These are phyloP conservation scores for Solanum appendiculatum DNA, from an alignment of 257 asterid genomes.

Conservation along the genomic window DNA sequence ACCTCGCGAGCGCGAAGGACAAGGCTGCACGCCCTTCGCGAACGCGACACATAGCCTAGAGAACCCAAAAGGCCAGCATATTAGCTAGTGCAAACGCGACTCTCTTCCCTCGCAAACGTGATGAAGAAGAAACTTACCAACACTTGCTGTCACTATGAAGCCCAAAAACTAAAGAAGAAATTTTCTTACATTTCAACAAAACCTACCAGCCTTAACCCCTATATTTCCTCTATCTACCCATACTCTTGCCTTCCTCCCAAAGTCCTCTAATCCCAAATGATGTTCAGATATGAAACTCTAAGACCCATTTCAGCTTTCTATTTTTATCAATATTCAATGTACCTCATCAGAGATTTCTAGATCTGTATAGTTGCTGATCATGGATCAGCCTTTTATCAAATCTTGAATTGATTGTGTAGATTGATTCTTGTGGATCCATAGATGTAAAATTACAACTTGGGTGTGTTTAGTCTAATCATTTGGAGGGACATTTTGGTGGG, in stretches of 20 bases:
- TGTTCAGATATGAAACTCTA: not conserved
- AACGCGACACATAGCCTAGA: too few species aligned
- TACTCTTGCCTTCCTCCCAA: not conserved
- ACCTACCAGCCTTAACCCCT: slow-evolving; percentile 11
- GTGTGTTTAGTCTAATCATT: too few species aligned
- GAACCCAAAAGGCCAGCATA: too few species aligned
- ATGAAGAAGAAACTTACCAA: not conserved
- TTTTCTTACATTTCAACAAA: not conserved
- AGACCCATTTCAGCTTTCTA: not conserved
- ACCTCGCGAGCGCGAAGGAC: too few species aligned
- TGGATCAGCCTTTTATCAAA: not conserved
- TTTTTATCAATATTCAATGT: not conserved
- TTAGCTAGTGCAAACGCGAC: too few species aligned
- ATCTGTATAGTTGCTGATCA: not conserved
- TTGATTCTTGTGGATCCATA: not conserved
- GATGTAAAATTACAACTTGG: too few species aligned
- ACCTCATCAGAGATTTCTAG: not conserved
- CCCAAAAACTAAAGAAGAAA: not conserved
- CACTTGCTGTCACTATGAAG: not conserved
- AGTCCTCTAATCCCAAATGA: not conserved
- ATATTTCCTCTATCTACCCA: not conserved
- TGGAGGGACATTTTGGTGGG: not conserved
- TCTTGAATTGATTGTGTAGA: not conserved
- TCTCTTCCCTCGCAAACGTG: too few species aligned
- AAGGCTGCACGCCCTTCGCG: too few species aligned